Evolutionary conservation across 139 green algal genomes (phyloP), one percentile per base, ranked within the genome.

Genomic region (Tetraselmis chui): DNA sequence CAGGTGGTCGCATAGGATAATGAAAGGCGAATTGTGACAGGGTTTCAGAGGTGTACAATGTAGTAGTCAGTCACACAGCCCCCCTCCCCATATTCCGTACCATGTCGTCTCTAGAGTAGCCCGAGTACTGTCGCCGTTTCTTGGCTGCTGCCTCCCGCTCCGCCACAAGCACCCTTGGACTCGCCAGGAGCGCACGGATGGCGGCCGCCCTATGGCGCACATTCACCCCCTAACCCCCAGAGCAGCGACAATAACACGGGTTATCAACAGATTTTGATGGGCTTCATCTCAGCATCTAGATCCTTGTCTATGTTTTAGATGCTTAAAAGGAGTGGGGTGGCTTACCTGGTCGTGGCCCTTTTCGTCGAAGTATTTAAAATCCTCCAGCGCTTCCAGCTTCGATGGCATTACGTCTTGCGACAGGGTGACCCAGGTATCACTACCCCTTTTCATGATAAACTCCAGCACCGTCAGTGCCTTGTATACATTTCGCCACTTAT

Each of bases 381-480:
- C 80, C 59, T 81, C 31, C 79, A 98, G 86, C 29, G 88, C 82
- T 28, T 90, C 77, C 31, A 98, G 85, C 59, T 87, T 82, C 31
- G 77, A 77, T 27, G 75, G 0, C 30, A 93, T 30, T 2, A 91
- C 86, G 1, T 31, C n/a, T 29, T 88, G 59, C 22, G 85, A 86
- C 0, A 81, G 77, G 23, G 2, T 32, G 59, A 92, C 85, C 82
- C 85, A 93, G 11, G 32, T 80, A 23, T 86, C 80, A 25, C 79
- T 88, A 75, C 90, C 92, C 1, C 87, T 88, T 76, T 90, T 92
- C 0, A 91, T 83, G 28, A 95, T 59, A 83, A 93, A 98, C 86
- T 98, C 95, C 29, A 98, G 81, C 26, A 97, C 88, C 18, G 91
- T 93, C 30, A 98, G 85, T 0, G 90, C 85, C 85, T 97, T 97